Evolutionary conservation across 768 basidiomycete genomes (phyloP).

Genomic region (Mycena rosella): DNA sequence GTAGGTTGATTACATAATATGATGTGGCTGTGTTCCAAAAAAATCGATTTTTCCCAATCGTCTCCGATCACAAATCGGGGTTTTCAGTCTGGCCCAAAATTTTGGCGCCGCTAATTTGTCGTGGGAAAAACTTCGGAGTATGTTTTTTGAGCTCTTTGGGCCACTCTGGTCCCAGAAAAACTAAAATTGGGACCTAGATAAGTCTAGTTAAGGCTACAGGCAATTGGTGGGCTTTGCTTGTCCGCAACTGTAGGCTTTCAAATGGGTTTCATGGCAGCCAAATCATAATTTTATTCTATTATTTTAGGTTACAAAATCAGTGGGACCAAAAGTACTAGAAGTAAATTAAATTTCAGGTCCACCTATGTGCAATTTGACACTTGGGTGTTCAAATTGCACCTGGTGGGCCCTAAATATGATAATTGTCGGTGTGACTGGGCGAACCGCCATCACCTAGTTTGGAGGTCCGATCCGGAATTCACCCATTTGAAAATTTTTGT

Average conservation of each 20-base stretch:
- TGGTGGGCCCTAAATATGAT: no score
- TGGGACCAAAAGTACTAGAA: no score
- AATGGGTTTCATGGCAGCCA: no score
- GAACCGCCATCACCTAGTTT: no score
- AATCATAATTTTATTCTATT: no score
- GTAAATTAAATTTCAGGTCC: no score
- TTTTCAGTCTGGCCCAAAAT: background rate
- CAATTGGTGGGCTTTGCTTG: constrained; percentile 19
- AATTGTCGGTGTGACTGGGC: no score
- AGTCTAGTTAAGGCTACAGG: constrained; percentile 10
- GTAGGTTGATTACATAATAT: no score
- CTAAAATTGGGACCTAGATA: constrained; percentile 9
- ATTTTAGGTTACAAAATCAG: no score
- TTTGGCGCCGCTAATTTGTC: constrained; percentile 11
- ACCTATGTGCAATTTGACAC: no score
- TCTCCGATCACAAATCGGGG: background rate
- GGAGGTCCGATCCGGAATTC: background rate
- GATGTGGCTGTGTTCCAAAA: constrained; percentile 27
- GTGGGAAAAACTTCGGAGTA: constrained; percentile 28
- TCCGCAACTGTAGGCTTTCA: constrained; percentile 27
- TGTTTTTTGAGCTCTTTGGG: constrained; percentile 22
- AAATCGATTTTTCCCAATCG: constrained; percentile 17
- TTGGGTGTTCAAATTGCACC: no score
- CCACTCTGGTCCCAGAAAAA: background rate
- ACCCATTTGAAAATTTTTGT: background rate